phyloP scores from a whole-genome alignment of 2,329 filamentous ascomycete species.

The Coleophoma crateriformis region DNA sequence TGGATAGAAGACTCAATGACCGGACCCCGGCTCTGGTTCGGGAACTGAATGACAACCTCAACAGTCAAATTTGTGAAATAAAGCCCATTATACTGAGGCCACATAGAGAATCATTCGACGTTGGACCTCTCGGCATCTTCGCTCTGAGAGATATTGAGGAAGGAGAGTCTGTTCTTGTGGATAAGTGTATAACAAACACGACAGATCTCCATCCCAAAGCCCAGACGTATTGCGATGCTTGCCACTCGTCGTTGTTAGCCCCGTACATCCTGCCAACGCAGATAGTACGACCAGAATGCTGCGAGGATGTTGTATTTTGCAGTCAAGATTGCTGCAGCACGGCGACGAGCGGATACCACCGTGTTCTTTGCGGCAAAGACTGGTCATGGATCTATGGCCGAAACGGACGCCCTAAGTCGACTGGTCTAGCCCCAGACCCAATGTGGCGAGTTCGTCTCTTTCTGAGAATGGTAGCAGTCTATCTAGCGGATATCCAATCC shows the following conservation, averaged over 20 bases:
- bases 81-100: conserved; percentile 1
- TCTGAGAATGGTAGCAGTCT: conserved; percentile 13
- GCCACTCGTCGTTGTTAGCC: conserved; percentile 10
- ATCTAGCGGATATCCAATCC: conserved; percentile 11
- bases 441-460: conserved; percentile 16
- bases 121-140: conserved; percentile 21
- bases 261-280: conserved; percentile 5
- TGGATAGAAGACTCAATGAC: conserved; percentile 12
- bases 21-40: conserved; percentile 12
- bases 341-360: conserved; percentile 17
- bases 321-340: conserved; percentile 12
- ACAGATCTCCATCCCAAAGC: conserved; percentile 9
- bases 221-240: conserved; percentile 18
- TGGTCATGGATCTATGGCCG: conserved; percentile 15
- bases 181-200: conserved; percentile 10
- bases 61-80: conserved; percentile 5
- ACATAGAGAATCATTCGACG: conserved; percentile 7
- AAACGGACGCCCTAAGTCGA: not conserved
- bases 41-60: conserved; percentile 12
- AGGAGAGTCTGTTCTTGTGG: conserved; percentile 17
- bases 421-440: not conserved
- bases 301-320: conserved; percentile 16
- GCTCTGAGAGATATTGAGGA: conserved; percentile 16
- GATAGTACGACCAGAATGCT: conserved; percentile 11
- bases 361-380: conserved; percentile 16